Evolutionary conservation across 2,329 filamentous ascomycete species (phyloP).

Genomic region (Thyridium curvatum): DNA sequence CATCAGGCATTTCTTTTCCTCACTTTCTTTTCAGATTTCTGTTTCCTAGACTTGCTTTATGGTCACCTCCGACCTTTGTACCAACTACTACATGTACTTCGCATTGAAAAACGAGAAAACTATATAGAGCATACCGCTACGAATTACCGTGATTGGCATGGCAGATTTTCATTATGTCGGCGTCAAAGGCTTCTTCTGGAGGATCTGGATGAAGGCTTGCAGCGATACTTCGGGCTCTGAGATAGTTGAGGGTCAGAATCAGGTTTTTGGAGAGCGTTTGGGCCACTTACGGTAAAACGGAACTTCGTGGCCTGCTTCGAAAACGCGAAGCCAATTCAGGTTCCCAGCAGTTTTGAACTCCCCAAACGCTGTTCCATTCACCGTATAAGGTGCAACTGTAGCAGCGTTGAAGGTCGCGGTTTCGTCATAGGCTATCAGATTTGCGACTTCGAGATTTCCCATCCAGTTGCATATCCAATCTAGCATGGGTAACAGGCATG

Average conservation of each 20-base stretch:
- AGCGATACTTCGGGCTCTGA: slow-evolving; percentile 6
- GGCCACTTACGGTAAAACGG: not conserved
- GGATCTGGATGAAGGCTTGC: slow-evolving; percentile 6
- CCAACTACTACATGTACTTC: too few species aligned
- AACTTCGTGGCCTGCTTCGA: slow-evolving; percentile 35
- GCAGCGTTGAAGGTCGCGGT: slow-evolving; percentile 30
- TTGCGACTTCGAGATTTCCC: slow-evolving; percentile 39
- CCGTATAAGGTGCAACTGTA: slow-evolving; percentile 34
- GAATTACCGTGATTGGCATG: too few species aligned
- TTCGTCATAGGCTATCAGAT: slow-evolving; percentile 36
- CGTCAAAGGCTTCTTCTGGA: slow-evolving; percentile 4
- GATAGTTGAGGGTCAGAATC: not conserved
- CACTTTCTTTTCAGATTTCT: too few species aligned
- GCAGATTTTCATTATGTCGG: slow-evolving; percentile 1
- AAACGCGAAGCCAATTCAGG: slow-evolving; percentile 41
- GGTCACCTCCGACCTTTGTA: too few species aligned
- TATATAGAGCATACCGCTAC: too few species aligned
- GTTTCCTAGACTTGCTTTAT: too few species aligned
- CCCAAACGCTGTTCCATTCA: slow-evolving; percentile 38
- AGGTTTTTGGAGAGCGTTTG: not conserved
- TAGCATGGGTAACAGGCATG: slow-evolving; percentile 1
- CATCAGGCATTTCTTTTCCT: too few species aligned
- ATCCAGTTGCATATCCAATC: slow-evolving; percentile 55
- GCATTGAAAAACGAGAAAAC: too few species aligned
- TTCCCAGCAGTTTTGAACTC: slow-evolving; percentile 44